Conservation (phyloP, 2,329 filamentous ascomycete genomes). For the Graphiopsis chlorocephala region DNA sequence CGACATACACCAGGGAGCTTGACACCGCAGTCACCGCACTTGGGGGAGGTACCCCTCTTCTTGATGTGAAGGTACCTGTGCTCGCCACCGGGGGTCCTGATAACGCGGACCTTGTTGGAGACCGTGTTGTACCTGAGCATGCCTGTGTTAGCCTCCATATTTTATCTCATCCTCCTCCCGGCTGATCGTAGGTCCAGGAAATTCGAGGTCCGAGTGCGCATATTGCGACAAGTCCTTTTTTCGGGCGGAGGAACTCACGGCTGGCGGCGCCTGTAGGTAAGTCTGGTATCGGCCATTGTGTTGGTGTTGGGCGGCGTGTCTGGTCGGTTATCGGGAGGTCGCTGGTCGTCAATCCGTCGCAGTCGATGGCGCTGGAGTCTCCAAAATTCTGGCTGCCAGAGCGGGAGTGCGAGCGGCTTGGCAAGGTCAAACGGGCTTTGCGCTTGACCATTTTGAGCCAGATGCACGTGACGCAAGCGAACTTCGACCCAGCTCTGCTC, state of each 20-base stretch:
- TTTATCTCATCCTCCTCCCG: slow-evolving; percentile 17
- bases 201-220: slow-evolving; percentile 11
- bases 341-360: slow-evolving; percentile 1
- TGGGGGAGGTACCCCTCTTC: slow-evolving; percentile 97
- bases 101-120: slow-evolving; percentile 92
- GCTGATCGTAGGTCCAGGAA: background rate
- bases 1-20: slow-evolving; percentile 95
- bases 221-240: background rate
- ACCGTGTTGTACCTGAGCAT: slow-evolving; percentile 85
- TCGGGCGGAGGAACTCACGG: slow-evolving; percentile 8
- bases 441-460: background rate
- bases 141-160: slow-evolving; percentile 6
- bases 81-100: slow-evolving; percentile 96
- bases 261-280: slow-evolving; percentile 28
- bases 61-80: slow-evolving; percentile 98
- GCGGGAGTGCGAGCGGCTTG: slow-evolving; percentile 1
- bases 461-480: background rate
- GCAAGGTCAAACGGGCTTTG: background rate
- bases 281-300: slow-evolving; percentile 54
- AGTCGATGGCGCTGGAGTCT: slow-evolving; percentile 17
- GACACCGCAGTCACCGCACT: slow-evolving; percentile 98
- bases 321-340: slow-evolving; percentile 18
- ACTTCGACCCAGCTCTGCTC: background rate
- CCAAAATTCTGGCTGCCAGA: background rate
- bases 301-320: slow-evolving; percentile 32